Conservation (phyloP, 306 rosid genomes). For the Rosa lucieae region DNA sequence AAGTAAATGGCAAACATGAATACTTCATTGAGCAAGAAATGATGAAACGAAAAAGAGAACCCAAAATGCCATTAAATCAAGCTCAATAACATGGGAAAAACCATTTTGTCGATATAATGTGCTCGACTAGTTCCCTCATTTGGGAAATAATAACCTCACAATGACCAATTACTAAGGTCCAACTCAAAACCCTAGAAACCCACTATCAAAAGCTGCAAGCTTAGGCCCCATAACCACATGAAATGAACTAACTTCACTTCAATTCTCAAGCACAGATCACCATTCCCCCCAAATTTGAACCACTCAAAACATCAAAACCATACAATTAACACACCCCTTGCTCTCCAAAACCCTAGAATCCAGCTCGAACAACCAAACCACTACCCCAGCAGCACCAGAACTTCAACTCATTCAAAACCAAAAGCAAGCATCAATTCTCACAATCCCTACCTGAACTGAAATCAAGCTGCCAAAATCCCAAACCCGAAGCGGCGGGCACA, state of each 20-base stretch:
- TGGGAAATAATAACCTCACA: neutral
- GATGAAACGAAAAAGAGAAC: neutral
- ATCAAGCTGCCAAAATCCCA: slow-evolving; percentile 17
- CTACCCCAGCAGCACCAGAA: slow-evolving; percentile 3
- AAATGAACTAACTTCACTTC: slow-evolving; percentile 28
- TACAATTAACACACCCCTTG: neutral
- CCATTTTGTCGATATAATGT: neutral
- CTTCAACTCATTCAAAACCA: slow-evolving; percentile 9
- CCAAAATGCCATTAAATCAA: neutral
- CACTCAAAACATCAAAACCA: slow-evolving; percentile 13
- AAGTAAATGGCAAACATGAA: neutral
- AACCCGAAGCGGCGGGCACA: slow-evolving; percentile 8
- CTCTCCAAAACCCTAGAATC: slow-evolving; percentile 36
- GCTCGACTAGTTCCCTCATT: neutral
- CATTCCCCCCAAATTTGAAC: slow-evolving; percentile 11
- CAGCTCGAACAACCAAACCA: neutral
- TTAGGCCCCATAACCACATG: neutral
- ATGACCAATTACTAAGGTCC: neutral
- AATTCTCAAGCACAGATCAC: neutral
- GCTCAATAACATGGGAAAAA: neutral
- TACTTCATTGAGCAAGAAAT: neutral
- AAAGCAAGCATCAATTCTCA: slow-evolving; percentile 15
- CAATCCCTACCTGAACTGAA: slow-evolving; percentile 31
- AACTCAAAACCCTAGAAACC: slow-evolving; percentile 22
- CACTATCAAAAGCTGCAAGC: slow-evolving; percentile 1